Conservation (phyloP, 495 filamentous ascomycete genomes). For the Poronia punctata region DNA sequence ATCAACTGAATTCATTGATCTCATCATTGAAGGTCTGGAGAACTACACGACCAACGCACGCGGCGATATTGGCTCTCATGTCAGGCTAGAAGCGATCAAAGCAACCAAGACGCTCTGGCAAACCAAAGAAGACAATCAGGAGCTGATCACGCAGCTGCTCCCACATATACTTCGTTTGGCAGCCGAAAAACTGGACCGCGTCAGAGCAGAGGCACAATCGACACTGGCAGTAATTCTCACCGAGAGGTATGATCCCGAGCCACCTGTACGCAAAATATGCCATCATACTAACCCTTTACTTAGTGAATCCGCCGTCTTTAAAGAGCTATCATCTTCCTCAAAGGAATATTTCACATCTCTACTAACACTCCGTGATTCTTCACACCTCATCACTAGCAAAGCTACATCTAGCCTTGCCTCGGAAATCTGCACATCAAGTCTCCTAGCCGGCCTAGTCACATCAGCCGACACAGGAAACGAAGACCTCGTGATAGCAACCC, state of each 20-base stretch:
- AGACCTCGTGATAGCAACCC: slow-evolving; percentile 64
- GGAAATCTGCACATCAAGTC: slow-evolving; percentile 31
- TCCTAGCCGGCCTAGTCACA: slow-evolving; percentile 71
- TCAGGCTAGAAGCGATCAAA: slow-evolving; percentile 69
- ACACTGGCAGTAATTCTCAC: slow-evolving; percentile 32
- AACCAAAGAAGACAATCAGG: slow-evolving; percentile 11
- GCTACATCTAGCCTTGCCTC: neutral
- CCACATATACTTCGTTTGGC: slow-evolving; percentile 58
- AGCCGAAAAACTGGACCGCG: slow-evolving; percentile 82
- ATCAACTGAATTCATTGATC: slow-evolving; percentile 25
- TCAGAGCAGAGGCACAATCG: slow-evolving; percentile 60
- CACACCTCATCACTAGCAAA: neutral
- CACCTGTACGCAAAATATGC: neutral
- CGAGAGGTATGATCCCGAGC: slow-evolving; percentile 21
- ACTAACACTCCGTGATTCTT: slow-evolving; percentile 31
- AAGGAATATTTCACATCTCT: slow-evolving; percentile 44
- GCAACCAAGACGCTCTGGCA: slow-evolving; percentile 45
- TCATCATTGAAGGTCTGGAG: slow-evolving; percentile 53
- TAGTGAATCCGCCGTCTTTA: slow-evolving; percentile 22
- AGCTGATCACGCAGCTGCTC: slow-evolving; percentile 26
- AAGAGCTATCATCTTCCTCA: slow-evolving; percentile 39
- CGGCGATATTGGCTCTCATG: slow-evolving; percentile 82
- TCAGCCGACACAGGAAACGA: slow-evolving; percentile 82
- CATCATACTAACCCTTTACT: neutral
- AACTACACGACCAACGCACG: slow-evolving; percentile 84